Base-by-base conservation (phyloP, 805 yeast genomes). In the Saccharomyces paradoxus region DNA sequence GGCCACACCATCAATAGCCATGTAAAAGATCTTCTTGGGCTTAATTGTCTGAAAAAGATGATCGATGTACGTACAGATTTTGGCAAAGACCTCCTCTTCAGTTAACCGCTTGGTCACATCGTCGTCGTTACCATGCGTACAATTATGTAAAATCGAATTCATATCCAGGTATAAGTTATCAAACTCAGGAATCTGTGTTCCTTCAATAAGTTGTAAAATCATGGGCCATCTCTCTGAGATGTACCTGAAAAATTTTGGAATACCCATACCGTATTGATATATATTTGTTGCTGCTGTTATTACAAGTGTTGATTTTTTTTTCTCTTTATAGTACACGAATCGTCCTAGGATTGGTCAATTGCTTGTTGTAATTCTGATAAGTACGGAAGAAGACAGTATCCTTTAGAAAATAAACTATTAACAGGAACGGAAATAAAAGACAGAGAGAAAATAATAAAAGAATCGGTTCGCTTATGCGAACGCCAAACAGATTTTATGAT, bases 1-100 rank as follows among this genome's bases (percentile, higher is more conserved):
- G 0, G 99, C 99, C 51, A 92, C 98, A 68, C 99, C 99, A 74
- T 92, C 99, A 63, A 92, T 88, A 2, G 99, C 98, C 96, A 92
- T 90, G 68, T 86, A 91, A 62, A 92, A 88, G 13, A 86, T 81
- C 67, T 89, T 80, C 63, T 87, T 78, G 8, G 99, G 99, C 68
- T 84, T 83, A 60, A 94, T 90, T 27, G 89, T 82, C 58, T 84
- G 84, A 65, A 94, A 92, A 55, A 94, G 75, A 71, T 94, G 97
- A 69, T 94, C 99, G 59, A 94, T 92, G 66, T 94, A 94, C 32
- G 88, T 86, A 74, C 91, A 92, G 50, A 94, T 90, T n/a, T 92
- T 86, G 17, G 89, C 84, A 73, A 83, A 94, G 78, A 90, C 91
- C 68, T 89, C 91, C 63, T 91, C 96, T 59, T 94, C 98, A 2